Conservation (phyloP, 345 rosid genomes). For the Viola odorata region DNA sequence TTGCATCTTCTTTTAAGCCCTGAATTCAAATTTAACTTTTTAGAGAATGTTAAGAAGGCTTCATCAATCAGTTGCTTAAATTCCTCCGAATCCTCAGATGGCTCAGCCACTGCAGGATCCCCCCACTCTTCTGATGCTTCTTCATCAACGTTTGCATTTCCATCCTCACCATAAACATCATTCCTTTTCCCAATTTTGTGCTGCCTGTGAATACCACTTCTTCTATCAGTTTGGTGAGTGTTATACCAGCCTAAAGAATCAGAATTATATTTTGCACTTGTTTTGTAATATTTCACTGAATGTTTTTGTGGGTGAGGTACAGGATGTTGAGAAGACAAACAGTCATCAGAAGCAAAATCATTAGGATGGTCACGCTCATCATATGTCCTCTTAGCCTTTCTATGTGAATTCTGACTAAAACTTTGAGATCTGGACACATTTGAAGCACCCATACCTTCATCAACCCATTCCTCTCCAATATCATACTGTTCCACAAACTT, state of each 20-base stretch:
- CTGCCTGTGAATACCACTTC: conserved; percentile 31
- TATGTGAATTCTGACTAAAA: conserved; percentile 26
- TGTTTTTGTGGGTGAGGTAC: conserved; percentile 26
- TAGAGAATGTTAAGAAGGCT: conserved; percentile 46
- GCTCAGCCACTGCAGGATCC: conserved; percentile 27
- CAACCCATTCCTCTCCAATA: conserved; percentile 33
- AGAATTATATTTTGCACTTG: conserved; percentile 29
- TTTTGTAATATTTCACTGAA: conserved; percentile 30
- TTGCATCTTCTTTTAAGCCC: conserved; percentile 49
- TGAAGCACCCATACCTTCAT: conserved; percentile 27
- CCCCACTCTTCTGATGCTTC: conserved; percentile 29
- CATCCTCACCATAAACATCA: conserved; percentile 34
- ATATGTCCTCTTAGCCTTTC: conserved; percentile 31
- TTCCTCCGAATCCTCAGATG: conserved; percentile 49
- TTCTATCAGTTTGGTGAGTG: conserved; percentile 31
- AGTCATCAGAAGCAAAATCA: conserved; percentile 30
- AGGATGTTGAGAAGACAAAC: conserved; percentile 29
- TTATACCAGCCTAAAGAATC: conserved; percentile 27
- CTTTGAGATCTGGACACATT: conserved; percentile 23
- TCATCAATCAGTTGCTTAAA: conserved; percentile 49
- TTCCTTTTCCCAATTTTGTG: conserved; percentile 40
- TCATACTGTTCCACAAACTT: conserved; percentile 35
- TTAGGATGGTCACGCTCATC: conserved; percentile 22
- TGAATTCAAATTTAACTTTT: conserved; percentile 41
- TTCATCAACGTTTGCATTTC: conserved; percentile 25